Evolutionary conservation across 352 stramenopile species (phyloP).

Genomic region (Globisporangium recalcitrans): DNA sequence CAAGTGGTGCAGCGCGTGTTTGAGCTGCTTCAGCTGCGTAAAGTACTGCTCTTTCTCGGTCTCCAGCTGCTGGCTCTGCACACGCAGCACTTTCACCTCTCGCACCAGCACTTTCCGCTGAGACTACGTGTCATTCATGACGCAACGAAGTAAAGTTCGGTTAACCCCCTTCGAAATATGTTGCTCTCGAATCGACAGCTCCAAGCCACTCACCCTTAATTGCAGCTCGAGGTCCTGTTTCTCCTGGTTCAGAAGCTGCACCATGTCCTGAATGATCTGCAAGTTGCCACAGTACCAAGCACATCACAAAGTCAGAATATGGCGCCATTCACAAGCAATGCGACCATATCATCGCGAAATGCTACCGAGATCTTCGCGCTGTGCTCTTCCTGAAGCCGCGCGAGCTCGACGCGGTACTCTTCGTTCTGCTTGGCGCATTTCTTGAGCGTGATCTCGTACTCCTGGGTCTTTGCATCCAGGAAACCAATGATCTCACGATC

Average conservation of each 20-base stretch:
- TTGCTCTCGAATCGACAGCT: neutral
- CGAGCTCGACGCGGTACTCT: conserved; percentile 38
- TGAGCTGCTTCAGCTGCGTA: conserved; percentile 70
- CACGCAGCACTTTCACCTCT: conserved; percentile 69
- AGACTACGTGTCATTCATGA: conserved; percentile 21
- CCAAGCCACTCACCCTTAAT: conserved; percentile 29
- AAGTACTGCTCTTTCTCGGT: conserved; percentile 71
- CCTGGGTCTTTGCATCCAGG: conserved; percentile 69
- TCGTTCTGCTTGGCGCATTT: conserved; percentile 53
- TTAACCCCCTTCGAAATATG: neutral
- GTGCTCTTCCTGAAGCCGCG: conserved; percentile 48
- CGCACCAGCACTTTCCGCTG: conserved; percentile 80
- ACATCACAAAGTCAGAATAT: conserved; percentile 5
- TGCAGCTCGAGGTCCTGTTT: conserved; percentile 73
- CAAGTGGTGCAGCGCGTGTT: conserved; percentile 63
- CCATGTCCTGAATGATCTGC: conserved; percentile 82
- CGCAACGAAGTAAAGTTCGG: neutral
- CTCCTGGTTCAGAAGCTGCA: conserved; percentile 62
- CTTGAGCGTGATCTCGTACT: conserved; percentile 60
- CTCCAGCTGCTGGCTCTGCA: conserved; percentile 59
- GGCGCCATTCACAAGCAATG: neutral
- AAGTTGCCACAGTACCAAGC: neutral
- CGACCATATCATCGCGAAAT: neutral
- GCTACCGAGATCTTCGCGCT: conserved; percentile 48
- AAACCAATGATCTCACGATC: conserved; percentile 85